phyloP scores from a whole-genome alignment of 176 grass and related monocot species.

The Aegilops bicornis region DNA sequence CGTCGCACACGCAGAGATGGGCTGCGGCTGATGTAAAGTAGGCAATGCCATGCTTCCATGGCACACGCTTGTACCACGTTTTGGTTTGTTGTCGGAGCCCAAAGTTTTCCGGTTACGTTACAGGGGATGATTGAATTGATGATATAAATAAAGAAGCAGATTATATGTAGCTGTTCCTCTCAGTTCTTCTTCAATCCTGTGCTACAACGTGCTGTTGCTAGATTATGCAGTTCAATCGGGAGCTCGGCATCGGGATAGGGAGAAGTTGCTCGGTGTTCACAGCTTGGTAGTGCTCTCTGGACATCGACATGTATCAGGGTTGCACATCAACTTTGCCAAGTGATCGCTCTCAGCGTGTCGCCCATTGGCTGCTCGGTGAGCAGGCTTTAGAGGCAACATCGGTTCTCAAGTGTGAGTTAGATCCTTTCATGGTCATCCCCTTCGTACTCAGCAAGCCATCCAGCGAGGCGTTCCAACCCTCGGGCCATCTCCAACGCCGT shows the following conservation, averaged over 20 bases:
- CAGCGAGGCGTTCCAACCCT: no score
- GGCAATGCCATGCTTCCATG: slow-evolving; percentile 17
- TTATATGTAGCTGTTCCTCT: neutral
- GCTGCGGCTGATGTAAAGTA: slow-evolving; percentile 25
- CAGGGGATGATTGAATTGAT: slow-evolving; percentile 10
- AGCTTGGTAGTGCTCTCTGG: no score
- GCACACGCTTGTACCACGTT: slow-evolving; percentile 5
- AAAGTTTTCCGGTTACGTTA: slow-evolving; percentile 10
- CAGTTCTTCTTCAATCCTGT: neutral
- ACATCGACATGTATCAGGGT: no score
- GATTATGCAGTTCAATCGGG: neutral
- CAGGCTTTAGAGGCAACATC: no score
- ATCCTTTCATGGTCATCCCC: no score
- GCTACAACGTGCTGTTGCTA: neutral
- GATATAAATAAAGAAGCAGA: slow-evolving; percentile 39
- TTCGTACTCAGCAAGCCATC: no score
- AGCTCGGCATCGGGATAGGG: neutral
- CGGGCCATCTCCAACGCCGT: no score
- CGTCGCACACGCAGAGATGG: neutral
- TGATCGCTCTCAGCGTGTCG: no score
- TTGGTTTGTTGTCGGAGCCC: slow-evolving; percentile 3
- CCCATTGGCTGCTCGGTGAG: no score
- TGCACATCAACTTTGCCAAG: no score
- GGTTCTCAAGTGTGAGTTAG: no score
- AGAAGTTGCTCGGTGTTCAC: no score